phyloP scores from a whole-genome alignment of 2,329 filamentous ascomycete genomes.

The Ophiostoma piceae region DNA sequence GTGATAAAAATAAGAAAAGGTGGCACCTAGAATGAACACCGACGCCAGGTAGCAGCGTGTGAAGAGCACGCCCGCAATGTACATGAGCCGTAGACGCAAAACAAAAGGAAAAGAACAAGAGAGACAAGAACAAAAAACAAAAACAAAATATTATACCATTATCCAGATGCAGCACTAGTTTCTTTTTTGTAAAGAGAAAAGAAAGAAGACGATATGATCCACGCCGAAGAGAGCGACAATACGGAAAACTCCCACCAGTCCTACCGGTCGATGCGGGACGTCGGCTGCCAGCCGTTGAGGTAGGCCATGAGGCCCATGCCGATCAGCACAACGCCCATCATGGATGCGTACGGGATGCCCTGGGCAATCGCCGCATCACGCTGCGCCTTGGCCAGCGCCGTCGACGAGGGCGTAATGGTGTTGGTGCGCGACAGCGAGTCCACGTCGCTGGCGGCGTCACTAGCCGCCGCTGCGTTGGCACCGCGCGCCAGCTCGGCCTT shows the following conservation, averaged over 20 bases:
- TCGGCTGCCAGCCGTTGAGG: slow-evolving; percentile 71
- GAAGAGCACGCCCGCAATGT: slow-evolving; percentile 11
- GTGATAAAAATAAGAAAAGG: background rate
- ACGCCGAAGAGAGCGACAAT: background rate
- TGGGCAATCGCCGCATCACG: slow-evolving; percentile 47
- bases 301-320: slow-evolving; percentile 83
- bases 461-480: slow-evolving; percentile 23
- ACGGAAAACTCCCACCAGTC: background rate
- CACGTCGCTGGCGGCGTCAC: background rate
- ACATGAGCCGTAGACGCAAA: slow-evolving; percentile 5
- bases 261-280: slow-evolving; percentile 36
- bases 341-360: slow-evolving; percentile 70
- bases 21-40: slow-evolving; percentile 5
- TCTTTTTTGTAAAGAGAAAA: background rate
- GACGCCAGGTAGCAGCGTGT: background rate
- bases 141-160: slow-evolving; percentile 12
- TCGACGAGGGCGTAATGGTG: slow-evolving; percentile 43
- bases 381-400: slow-evolving; percentile 36
- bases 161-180: slow-evolving; percentile 13
- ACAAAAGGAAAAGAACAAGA: background rate
- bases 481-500: slow-evolving; percentile 35
- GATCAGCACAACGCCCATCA: slow-evolving; percentile 74
- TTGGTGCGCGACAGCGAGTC: slow-evolving; percentile 44
- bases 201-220: background rate
- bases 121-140: background rate